These are phyloP conservation scores for Middelhovenomyces tepae DNA, from an alignment of 805 yeast species.

Conservation along the genomic window DNA sequence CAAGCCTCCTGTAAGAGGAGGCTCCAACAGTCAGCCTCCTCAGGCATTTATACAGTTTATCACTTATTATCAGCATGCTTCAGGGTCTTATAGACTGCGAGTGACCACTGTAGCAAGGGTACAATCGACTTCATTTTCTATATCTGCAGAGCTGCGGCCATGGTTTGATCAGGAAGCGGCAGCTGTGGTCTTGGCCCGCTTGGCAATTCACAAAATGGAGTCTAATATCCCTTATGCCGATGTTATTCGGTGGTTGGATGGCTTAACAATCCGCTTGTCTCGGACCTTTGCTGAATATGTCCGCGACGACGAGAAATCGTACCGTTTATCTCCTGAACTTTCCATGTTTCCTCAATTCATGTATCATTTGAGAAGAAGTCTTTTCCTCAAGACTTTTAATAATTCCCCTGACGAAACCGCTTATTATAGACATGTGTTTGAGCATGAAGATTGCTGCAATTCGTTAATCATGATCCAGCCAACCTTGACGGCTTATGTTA, in stretches of 20 bases:
- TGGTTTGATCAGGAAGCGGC: conserved; percentile 94
- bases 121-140: conserved; percentile 34
- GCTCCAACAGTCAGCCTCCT: conserved; percentile 17
- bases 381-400: conserved; percentile 85
- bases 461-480: conserved; percentile 96
- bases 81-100: conserved; percentile 73
- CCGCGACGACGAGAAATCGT: conserved; percentile 69
- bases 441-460: conserved; percentile 80
- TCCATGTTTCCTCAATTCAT: conserved; percentile 89
- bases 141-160: conserved; percentile 26
- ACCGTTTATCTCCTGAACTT: conserved; percentile 69
- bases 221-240: conserved; percentile 78
- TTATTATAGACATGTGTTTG: conserved; percentile 79
- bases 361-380: conserved; percentile 87
- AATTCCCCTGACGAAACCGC: conserved; percentile 97
- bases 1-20: conserved; percentile 21
- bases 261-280: conserved; percentile 73
- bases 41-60: conserved; percentile 57
- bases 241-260: conserved; percentile 84
- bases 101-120: conserved; percentile 69
- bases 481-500: conserved; percentile 71
- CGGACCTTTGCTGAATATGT: conserved; percentile 81
- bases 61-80: conserved; percentile 81
- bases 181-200: conserved; percentile 76
- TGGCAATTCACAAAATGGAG: conserved; percentile 67